Base-by-base conservation (phyloP, 306 rosid genomes). In the Prunus fruticosa region DNA sequence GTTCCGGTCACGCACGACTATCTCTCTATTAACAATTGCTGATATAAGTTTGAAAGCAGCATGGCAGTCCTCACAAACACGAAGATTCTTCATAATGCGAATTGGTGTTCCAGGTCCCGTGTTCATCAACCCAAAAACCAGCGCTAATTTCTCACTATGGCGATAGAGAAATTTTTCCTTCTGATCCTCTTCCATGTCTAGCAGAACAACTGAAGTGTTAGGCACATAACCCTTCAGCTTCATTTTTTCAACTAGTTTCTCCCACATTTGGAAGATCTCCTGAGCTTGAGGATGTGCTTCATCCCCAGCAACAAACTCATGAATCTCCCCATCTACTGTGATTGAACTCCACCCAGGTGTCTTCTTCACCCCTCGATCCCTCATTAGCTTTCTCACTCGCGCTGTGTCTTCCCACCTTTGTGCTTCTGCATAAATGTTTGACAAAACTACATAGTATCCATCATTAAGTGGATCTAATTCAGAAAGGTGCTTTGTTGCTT, bases 1-100 rank as follows among this genome's bases (percentile, higher is more conserved):
- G 23, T 82, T 86, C 19, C 86, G 76, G 64, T 82, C 89, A 14
- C 84, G 82, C 64, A 86, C 85, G 64, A 82, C 78, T 25, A 83
- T 86, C 81, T 86, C 84, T 75, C 87, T 47, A 12, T 72, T 68
- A 38, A 71, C 78, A 49, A 79, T 71, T 19, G 69, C 81, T 12
- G 88, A 89, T 47, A 84, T n/a, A 18, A 81, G 75, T 64, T 86
- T 86, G 27, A 86, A 64, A 54, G 86, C 76, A 54, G 84, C 72
- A 78, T 86, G 90, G 32, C 89, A 89, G 72, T 89, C 87, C 76
- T 89, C 89, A 3, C 90, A 86, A 57, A 86, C 89, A 22, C 88
- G 84, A 57, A 88, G 87, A 81, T 88, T 88, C 82, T 88, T 88
- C 93, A 81, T 76, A 49, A 89, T 84, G 63, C 89, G 81, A 66